Conservation (phyloP, 2,329 filamentous ascomycete species). For the Neonectria hederae region DNA sequence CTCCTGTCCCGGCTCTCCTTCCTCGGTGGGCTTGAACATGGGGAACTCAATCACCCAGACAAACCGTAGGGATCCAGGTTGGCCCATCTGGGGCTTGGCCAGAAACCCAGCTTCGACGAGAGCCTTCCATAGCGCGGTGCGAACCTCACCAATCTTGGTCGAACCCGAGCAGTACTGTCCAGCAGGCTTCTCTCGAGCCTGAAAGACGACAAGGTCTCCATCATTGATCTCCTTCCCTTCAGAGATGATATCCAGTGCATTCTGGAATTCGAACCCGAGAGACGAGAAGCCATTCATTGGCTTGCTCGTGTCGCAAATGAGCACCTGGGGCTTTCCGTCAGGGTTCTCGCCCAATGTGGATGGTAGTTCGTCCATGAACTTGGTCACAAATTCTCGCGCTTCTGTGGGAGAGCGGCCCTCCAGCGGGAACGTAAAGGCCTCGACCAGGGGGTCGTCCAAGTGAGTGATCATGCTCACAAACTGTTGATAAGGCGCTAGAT, state of each 20-base stretch:
- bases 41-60: constrained; percentile 93
- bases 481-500: constrained; percentile 64
- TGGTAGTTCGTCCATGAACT: constrained; percentile 75
- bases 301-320: constrained; percentile 77
- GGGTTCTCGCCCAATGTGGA: constrained; percentile 72
- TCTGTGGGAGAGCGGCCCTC: constrained; percentile 60
- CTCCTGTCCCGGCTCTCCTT: constrained; percentile 77
- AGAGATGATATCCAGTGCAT: constrained; percentile 52
- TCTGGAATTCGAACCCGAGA: constrained; percentile 74
- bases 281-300: constrained; percentile 81
- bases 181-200: constrained; percentile 74
- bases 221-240: constrained; percentile 56
- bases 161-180: constrained; percentile 70
- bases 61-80: constrained; percentile 66
- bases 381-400: constrained; percentile 69
- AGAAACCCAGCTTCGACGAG: constrained; percentile 73
- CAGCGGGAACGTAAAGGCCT: constrained; percentile 75
- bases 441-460: constrained; percentile 74
- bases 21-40: constrained; percentile 81
- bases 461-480: constrained; percentile 80
- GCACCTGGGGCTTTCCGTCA: constrained; percentile 81
- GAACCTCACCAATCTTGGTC: constrained; percentile 75
- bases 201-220: constrained; percentile 83
- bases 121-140: constrained; percentile 73
- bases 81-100: constrained; percentile 49